Percentiles rank a stretch among this genome's conserved stretches.
Conservation (phyloP, 305 asterid genomes). For the Fraxinus baroniana region DNA sequence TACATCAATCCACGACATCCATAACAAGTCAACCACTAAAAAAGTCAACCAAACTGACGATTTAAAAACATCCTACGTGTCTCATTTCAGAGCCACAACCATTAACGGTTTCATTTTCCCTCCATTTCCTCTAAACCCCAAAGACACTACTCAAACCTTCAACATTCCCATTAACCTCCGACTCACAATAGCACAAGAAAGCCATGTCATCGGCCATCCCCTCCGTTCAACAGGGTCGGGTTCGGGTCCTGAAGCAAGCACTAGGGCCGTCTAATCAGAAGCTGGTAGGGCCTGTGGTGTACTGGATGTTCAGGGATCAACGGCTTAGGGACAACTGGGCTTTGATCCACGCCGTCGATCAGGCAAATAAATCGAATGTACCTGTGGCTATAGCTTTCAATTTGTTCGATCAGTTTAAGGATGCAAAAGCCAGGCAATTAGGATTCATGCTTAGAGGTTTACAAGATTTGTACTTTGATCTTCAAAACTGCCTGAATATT, state of each 20-base stretch:
- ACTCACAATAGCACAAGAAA: constrained; percentile 22
- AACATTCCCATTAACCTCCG: neutral
- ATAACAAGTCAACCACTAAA: neutral
- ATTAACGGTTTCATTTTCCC: constrained; percentile 55
- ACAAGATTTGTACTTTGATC: constrained; percentile 45
- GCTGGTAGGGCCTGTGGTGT: constrained; percentile 75
- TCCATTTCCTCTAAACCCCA: constrained; percentile 41
- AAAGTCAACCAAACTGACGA: constrained; percentile 22
- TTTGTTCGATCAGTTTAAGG: constrained; percentile 73
- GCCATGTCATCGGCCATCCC: constrained; percentile 41
- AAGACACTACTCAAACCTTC: neutral
- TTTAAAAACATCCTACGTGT: constrained; percentile 48
- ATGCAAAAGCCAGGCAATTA: constrained; percentile 85
- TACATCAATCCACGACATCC: neutral
- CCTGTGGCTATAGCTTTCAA: constrained; percentile 86
- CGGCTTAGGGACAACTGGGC: constrained; percentile 93
- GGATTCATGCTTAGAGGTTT: constrained; percentile 97
- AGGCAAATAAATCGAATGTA: constrained; percentile 64
- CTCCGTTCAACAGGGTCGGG: constrained; percentile 67
- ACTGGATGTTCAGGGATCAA: constrained; percentile 99
- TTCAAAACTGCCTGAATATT: constrained; percentile 43
- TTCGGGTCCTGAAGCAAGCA: constrained; percentile 60
- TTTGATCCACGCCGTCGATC: constrained; percentile 85
- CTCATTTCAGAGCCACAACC: constrained; percentile 55
- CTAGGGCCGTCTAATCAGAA: constrained; percentile 24